Percentiles rank a stretch among this genome's conserved stretches.
Conservation (phyloP, 148 eudicot genomes). For the Vaccinium darrowii region DNA sequence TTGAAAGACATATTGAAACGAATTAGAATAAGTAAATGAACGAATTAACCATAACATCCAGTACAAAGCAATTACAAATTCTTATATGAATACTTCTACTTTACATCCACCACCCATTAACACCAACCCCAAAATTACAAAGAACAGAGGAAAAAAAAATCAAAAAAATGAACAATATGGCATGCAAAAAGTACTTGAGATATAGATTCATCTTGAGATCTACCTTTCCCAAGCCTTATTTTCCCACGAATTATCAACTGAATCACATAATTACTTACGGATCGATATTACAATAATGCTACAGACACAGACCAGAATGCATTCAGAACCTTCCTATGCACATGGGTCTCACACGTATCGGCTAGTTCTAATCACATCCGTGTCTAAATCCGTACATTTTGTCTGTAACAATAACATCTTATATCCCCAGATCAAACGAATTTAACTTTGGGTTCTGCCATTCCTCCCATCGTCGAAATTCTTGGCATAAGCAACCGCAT, state of each 20-base stretch:
- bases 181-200: not conserved
- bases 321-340: too few species aligned
- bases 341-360: too few species aligned
- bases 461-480: conserved; percentile 19
- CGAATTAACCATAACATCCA: not conserved
- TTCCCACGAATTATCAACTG: not conserved
- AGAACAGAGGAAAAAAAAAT: not conserved
- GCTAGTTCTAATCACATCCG: too few species aligned
- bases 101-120: not conserved
- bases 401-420: too few species aligned
- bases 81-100: not conserved
- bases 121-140: not conserved
- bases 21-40: not conserved
- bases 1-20: not conserved
- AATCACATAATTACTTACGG: not conserved
- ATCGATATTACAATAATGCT: too few species aligned
- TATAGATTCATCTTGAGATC: too few species aligned
- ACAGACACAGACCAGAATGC: too few species aligned
- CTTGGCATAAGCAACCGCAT: conserved; percentile 5
- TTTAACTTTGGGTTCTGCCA: not conserved
- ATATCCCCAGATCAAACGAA: not conserved
- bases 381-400: too few species aligned
- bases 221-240: conserved; percentile 6
- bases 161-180: not conserved
- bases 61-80: not conserved